These are phyloP conservation scores for Tetragonia tetragonoides DNA, from an alignment of 148 eudicot species.

Conservation along the genomic window DNA sequence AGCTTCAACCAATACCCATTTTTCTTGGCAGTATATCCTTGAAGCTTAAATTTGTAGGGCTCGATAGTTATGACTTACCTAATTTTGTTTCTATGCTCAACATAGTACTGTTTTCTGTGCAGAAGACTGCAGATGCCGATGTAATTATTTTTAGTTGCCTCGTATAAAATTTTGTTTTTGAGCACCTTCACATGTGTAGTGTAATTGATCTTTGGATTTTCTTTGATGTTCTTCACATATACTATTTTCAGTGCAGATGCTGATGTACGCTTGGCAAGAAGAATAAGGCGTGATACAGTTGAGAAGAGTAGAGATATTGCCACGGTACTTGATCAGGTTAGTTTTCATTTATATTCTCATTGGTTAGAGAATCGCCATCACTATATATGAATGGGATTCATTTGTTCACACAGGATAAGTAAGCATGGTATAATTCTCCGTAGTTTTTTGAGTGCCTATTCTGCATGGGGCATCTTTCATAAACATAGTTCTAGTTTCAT, in stretches of 20 bases:
- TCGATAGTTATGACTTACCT: background rate
- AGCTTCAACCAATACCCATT: background rate
- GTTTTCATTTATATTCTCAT: slow-evolving; percentile 8
- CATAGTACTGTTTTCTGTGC: background rate
- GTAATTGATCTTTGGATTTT: slow-evolving; percentile 5
- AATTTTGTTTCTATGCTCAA: background rate
- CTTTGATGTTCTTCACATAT: slow-evolving; percentile 36
- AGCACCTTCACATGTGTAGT: background rate
- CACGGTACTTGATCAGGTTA: slow-evolving; percentile 80
- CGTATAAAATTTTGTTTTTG: background rate
- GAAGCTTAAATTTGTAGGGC: background rate
- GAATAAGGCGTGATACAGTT: slow-evolving; percentile 85
- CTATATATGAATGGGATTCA: background rate
- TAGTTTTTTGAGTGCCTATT: background rate
- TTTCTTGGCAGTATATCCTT: background rate
- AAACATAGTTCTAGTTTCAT: background rate
- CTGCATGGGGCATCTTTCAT: background rate
- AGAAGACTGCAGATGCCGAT: background rate
- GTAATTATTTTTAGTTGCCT: background rate
- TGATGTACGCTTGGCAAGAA: slow-evolving; percentile 92
- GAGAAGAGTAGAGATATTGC: slow-evolving; percentile 81
- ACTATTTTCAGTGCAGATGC: slow-evolving; percentile 73
- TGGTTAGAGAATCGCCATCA: background rate
- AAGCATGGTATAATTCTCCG: background rate
- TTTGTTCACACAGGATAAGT: background rate